These are phyloP conservation scores for Serendipita sp. DNA, from an alignment of 768 basidiomycete species.

Conservation along the genomic window DNA sequence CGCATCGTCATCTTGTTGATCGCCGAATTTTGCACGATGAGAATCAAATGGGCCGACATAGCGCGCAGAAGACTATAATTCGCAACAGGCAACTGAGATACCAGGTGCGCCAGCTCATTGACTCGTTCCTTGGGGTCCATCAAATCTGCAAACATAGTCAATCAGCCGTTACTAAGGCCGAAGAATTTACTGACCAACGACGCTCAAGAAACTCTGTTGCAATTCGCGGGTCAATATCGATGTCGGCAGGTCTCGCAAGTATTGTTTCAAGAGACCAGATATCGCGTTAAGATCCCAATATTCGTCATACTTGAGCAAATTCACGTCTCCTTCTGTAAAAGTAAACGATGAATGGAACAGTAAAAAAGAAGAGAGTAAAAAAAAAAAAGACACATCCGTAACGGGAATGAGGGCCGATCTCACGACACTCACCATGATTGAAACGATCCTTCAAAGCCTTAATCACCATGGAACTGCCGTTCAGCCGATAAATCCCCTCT, in stretches of 20 bases:
- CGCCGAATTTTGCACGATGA: conserved; percentile 79
- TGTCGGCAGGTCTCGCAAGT: conserved; percentile 81
- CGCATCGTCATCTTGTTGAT: conserved; percentile 98
- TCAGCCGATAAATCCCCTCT: conserved; percentile 93
- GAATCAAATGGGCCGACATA: conserved; percentile 83
- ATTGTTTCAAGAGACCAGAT: conserved; percentile 85
- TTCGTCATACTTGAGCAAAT: conserved; percentile 74
- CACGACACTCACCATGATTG: conserved; percentile 52
- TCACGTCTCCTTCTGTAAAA: conserved; percentile 79
- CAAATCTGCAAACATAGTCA: conserved; percentile 42
- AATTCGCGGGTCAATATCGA: conserved; percentile 87
- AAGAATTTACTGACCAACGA: conserved; percentile 58
- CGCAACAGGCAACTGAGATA: conserved; percentile 71
- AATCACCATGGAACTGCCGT: conserved; percentile 89
- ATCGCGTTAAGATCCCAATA: conserved; percentile 98
- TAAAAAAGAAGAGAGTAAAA: conserved; percentile 2
- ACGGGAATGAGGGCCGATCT: neutral
- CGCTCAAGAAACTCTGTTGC: conserved; percentile 77
- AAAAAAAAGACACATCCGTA: neutral
- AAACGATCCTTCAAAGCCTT: conserved; percentile 86
- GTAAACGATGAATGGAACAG: neutral
- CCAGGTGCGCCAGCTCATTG: conserved; percentile 67
- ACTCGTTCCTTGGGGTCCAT: conserved; percentile 80
- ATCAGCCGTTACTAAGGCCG: conserved; percentile 7
- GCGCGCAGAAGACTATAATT: conserved; percentile 93